Evolutionary conservation across 164 flowering plant genomes (phyloP).

Genomic region (Echeveria elegans): DNA sequence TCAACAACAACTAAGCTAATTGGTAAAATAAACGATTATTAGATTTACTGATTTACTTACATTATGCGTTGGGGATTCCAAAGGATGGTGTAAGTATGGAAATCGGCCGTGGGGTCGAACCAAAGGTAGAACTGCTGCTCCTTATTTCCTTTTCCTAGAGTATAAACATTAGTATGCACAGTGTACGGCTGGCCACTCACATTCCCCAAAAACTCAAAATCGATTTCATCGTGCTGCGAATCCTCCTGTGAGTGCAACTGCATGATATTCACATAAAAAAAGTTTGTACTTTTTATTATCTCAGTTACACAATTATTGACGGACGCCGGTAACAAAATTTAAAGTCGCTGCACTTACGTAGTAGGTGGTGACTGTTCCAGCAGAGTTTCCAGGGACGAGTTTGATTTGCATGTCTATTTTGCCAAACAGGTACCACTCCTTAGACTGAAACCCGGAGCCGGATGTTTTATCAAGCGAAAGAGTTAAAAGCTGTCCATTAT

Average conservation of each 20-base stretch:
- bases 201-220: constrained; percentile 1
- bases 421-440: constrained; percentile 3
- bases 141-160: background rate
- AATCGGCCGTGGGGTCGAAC: constrained; percentile 2
- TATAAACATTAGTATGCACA: constrained; percentile 4
- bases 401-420: constrained; percentile 4
- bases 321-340: too few relatives aligned
- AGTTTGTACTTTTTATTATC: background rate
- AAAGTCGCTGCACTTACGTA: background rate
- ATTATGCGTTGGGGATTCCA: constrained; percentile 7
- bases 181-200: constrained; percentile 5
- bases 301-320: background rate
- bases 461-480: background rate
- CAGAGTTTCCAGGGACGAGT: constrained; percentile 6
- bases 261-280: background rate
- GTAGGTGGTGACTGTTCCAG: constrained; percentile 6
- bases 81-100: constrained; percentile 2
- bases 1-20: too few relatives aligned
- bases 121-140: constrained; percentile 4
- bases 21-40: too few relatives aligned
- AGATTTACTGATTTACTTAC: background rate
- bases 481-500: background rate
- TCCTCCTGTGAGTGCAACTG: background rate
- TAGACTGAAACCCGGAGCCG: background rate
- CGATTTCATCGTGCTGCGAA: background rate